Evolutionary conservation across 495 filamentous ascomycete species (phyloP), one percentile per base, ranked within the genome.

Genomic region (Gamarada debralockiae): DNA sequence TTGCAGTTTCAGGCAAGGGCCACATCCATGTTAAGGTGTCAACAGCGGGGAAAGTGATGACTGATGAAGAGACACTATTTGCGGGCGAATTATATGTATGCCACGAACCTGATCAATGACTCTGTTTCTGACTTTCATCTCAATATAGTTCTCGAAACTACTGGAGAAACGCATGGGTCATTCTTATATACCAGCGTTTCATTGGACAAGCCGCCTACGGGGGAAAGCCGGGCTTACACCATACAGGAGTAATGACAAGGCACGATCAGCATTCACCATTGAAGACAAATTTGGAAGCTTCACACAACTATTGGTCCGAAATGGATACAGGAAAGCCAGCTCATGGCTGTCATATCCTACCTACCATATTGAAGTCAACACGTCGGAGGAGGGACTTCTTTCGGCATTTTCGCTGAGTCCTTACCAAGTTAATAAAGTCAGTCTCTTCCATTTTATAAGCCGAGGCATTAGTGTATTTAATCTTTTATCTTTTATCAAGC

Each of bases 121-220:
- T n/a, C n/a, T n/a, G n/a, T n/a, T n/a, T n/a, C n/a, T n/a, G n/a
- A n/a, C n/a, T n/a, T n/a, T n/a, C n/a, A n/a, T n/a, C n/a, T n/a
- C 12, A 14, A 27, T 33, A 33, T 33, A 36, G 46, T 10, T 18
- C 15, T 50, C 48, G 14, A 41, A 41, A 21, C 3, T 50, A 4
- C 22, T 50, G 4, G 9, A 40, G 1, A 41, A 4, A 5, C 20
- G 15, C 29, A 18, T 50, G n/a, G 48, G 48, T 3, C 1, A 2
- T 3, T 5, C 20, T 23, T 50, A 40, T 29, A 8, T 20, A 9
- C 48, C 48, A 10, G 12, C 39, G 15, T 27, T 9, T 7, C 31
- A 50, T n/a, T 50, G 48, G 48, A 50, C 48, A 18, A 50, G 48
- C 23, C 3, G 3, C 2, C 17, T 39, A 8, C 48, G 48, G 4